Evolutionary conservation across 2,329 filamentous ascomycete genomes (phyloP).

Genomic region (Fusarium nematophilum): DNA sequence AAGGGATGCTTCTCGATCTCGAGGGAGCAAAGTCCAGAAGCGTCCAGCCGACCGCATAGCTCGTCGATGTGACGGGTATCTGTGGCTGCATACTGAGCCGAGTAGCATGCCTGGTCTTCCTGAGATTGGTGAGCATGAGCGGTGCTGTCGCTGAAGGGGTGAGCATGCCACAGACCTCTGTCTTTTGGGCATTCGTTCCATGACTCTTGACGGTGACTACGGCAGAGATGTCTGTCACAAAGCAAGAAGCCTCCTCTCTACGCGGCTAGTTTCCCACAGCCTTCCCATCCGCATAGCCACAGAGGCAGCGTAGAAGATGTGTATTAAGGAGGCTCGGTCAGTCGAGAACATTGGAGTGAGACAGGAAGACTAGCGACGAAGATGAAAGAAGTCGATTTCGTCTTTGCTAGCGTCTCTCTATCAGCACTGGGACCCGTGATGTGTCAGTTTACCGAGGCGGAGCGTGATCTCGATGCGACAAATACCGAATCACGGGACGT

Average conservation of each 20-base stretch:
- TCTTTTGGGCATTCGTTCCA: constrained; percentile 11
- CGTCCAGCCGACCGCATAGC: constrained; percentile 5
- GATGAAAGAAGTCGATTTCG: no score
- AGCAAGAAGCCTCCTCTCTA: constrained; percentile 16
- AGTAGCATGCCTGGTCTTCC: background rate
- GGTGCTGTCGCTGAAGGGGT: background rate
- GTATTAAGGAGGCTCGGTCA: no score
- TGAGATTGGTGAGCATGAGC: background rate
- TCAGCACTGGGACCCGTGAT: no score
- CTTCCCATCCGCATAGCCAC: constrained; percentile 11
- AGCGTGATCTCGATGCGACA: no score
- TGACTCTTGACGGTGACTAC: constrained; percentile 3
- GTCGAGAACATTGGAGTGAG: no score
- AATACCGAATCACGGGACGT: no score
- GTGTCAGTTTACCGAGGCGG: no score
- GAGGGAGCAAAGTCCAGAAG: constrained; percentile 28
- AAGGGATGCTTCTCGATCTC: constrained; percentile 50
- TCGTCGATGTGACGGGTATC: constrained; percentile 8
- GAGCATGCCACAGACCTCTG: constrained; percentile 1
- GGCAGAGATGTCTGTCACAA: constrained; percentile 13
- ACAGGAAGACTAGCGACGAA: no score
- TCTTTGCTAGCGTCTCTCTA: no score
- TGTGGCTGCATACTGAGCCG: constrained; percentile 5
- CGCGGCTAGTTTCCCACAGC: constrained; percentile 4
- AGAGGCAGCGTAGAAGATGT: no score